A percentile compares a stretch with the other conserved stretches of the same genome.
These are phyloP conservation scores for Oropetium thomaeum DNA, from an alignment of 176 grass and related monocot species.

Conservation along the genomic window DNA sequence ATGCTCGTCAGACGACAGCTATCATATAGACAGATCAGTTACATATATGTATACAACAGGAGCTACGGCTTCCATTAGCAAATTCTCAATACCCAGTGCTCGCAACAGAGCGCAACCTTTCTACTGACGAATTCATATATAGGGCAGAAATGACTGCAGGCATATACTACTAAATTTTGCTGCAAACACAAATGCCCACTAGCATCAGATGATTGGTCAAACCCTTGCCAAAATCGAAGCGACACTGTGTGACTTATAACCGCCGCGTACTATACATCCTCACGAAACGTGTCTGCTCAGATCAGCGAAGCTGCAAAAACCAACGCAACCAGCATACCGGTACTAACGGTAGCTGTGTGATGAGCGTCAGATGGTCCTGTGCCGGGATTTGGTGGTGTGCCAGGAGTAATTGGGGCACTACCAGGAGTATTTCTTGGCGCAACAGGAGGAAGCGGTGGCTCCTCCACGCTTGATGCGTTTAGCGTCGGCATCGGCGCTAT, in stretches of 20 bases:
- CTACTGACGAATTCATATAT: neutral
- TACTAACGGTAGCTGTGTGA: neutral
- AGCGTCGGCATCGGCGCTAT: slow-evolving; percentile 41
- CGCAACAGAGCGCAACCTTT: neutral
- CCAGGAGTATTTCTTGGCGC: neutral
- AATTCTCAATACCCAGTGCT: neutral
- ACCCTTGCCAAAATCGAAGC: neutral
- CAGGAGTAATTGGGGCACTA: neutral
- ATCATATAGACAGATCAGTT: neutral
- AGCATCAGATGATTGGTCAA: neutral
- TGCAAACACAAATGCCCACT: neutral
- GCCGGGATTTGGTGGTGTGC: slow-evolving; percentile 3
- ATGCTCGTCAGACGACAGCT: neutral
- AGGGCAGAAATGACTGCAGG: neutral
- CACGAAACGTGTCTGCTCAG: slow-evolving; percentile 17
- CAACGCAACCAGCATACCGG: slow-evolving; percentile 21
- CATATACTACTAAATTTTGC: neutral
- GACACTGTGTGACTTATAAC: neutral
- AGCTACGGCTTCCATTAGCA: neutral
- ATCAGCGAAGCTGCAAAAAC: slow-evolving; percentile 30
- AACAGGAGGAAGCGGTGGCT: slow-evolving; percentile 48
- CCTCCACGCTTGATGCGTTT: slow-evolving; percentile 23
- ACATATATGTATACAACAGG: neutral
- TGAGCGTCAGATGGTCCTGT: slow-evolving; percentile 28
- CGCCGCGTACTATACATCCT: neutral